A percentile compares a stretch with the other conserved stretches of the same genome.
These are phyloP conservation scores for Theobroma cacao DNA, from an alignment of 345 rosid species.

Conservation along the genomic window DNA sequence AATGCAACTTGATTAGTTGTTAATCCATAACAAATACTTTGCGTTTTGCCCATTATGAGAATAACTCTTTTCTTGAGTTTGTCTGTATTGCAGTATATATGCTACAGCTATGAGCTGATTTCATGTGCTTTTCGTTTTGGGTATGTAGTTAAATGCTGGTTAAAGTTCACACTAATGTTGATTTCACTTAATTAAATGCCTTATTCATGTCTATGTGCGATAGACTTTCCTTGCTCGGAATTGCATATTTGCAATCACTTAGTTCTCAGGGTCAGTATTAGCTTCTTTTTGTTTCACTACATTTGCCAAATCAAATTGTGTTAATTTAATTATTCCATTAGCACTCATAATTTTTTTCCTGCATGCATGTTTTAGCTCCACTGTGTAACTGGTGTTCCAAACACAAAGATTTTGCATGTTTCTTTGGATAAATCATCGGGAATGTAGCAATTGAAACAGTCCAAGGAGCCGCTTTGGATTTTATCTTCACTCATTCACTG, in stretches of 20 bases:
- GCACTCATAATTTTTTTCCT: conserved; percentile 1
- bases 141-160: background rate
- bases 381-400: conserved; percentile 41
- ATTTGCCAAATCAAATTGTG: background rate
- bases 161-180: background rate
- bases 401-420: background rate
- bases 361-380: conserved; percentile 39
- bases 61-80: background rate
- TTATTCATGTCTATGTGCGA: background rate
- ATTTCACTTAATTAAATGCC: background rate
- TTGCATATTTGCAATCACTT: background rate
- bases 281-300: background rate
- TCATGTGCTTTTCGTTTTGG: background rate
- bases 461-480: too few species aligned
- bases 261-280: background rate
- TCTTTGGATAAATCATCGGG: background rate
- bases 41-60: background rate
- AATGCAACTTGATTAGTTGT: too few species aligned
- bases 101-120: background rate
- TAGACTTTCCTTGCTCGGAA: background rate
- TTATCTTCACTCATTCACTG: too few species aligned
- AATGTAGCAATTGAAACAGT: too few species aligned
- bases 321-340: background rate
- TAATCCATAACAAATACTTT: too few species aligned
- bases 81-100: background rate